phyloP scores from a whole-genome alignment of 2,329 filamentous ascomycete species.

The Paramyrothecium sp. region DNA sequence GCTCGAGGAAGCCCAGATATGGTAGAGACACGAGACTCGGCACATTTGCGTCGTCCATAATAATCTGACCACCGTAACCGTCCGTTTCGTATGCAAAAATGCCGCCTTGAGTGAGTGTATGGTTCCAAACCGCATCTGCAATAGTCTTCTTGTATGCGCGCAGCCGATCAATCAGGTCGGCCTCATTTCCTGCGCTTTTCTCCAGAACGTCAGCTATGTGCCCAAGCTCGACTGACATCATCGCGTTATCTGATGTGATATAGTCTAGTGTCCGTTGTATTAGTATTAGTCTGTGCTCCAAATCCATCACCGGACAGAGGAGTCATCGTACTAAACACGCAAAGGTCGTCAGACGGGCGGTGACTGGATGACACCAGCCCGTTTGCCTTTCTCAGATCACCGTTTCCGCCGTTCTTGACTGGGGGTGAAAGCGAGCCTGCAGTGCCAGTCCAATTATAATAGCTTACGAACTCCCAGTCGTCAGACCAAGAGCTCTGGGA shows the following conservation, averaged over 20 bases:
- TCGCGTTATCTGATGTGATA: conserved; percentile 36
- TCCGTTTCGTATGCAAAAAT: conserved; percentile 79
- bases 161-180: conserved; percentile 57
- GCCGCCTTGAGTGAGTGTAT: conserved; percentile 42
- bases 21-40: conserved; percentile 65
- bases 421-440: conserved; percentile 18
- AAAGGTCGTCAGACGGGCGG: conserved; percentile 80
- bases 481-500: conserved; percentile 21
- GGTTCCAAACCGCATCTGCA: conserved; percentile 63
- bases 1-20: conserved; percentile 58
- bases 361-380: conserved; percentile 79
- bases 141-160: conserved; percentile 52
- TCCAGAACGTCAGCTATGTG: conserved; percentile 62
- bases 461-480: conserved; percentile 22
- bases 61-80: conserved; percentile 63
- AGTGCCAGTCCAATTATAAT: conserved; percentile 26
- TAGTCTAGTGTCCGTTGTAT: conserved; percentile 41
- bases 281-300: no score
- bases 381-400: conserved; percentile 75
- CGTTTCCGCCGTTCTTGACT: conserved; percentile 67
- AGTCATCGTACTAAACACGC: conserved; percentile 52
- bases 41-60: conserved; percentile 74
- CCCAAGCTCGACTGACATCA: conserved; percentile 51
- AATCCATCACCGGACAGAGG: no score
- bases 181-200: conserved; percentile 60